These are phyloP conservation scores for Aspergillus sclerotioniger DNA, from an alignment of 495 filamentous ascomycete genomes.

Conservation along the genomic window DNA sequence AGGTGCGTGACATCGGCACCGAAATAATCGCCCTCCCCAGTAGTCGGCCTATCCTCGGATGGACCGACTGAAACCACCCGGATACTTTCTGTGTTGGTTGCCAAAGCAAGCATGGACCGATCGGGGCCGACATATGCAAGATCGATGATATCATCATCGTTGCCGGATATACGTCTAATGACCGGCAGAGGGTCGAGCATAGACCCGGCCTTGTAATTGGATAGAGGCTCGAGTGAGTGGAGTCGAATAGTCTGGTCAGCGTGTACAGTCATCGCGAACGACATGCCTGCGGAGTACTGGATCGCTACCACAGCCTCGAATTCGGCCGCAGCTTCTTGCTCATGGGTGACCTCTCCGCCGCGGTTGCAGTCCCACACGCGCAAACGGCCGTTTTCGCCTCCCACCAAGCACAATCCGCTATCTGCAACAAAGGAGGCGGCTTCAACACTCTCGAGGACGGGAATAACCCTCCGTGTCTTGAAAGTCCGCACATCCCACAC, in stretches of 20 bases:
- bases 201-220: slow-evolving; percentile 32
- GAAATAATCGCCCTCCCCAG: slow-evolving; percentile 58
- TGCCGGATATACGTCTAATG: slow-evolving; percentile 80
- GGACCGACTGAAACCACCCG: slow-evolving; percentile 69
- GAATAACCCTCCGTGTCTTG: slow-evolving; percentile 79
- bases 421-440: slow-evolving; percentile 72
- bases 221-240: slow-evolving; percentile 56
- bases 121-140: slow-evolving; percentile 78
- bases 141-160: slow-evolving; percentile 96
- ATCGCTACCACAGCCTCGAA: slow-evolving; percentile 74
- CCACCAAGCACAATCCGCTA: slow-evolving; percentile 71
- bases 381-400: slow-evolving; percentile 78
- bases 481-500: slow-evolving; percentile 84
- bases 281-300: slow-evolving; percentile 58
- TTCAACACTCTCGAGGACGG: slow-evolving; percentile 83
- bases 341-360: slow-evolving; percentile 74
- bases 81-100: slow-evolving; percentile 93
- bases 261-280: slow-evolving; percentile 78
- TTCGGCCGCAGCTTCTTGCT: slow-evolving; percentile 64
- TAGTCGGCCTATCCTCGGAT: slow-evolving; percentile 35
- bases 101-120: slow-evolving; percentile 78
- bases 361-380: slow-evolving; percentile 77
- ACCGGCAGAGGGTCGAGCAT: slow-evolving; percentile 50
- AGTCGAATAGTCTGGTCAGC: slow-evolving; percentile 81
- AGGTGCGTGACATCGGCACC: slow-evolving; percentile 83